A percentile compares a stretch with the other conserved stretches of the same genome.
phyloP scores from a whole-genome alignment of 768 basidiomycete species.

The Hygrocybe coccinea region DNA sequence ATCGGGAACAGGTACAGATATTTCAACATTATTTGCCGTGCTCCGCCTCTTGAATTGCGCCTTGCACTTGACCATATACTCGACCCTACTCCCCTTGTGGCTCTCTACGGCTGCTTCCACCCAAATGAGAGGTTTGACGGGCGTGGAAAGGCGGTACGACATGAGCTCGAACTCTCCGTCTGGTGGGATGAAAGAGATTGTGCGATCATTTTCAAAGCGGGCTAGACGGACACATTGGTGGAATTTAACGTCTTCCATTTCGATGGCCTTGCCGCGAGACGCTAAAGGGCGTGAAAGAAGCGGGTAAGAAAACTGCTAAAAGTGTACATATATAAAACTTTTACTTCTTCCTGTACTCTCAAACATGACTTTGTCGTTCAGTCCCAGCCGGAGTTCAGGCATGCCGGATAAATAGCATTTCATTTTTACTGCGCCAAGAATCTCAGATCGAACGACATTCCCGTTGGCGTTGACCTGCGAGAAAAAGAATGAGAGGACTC shows the following conservation, averaged over 20 bases:
- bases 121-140: constrained; percentile 96
- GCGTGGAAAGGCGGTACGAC: constrained; percentile 94
- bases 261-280: constrained; percentile 93
- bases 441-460: constrained; percentile 95
- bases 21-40: constrained; percentile 97
- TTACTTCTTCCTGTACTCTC: constrained; percentile 92
- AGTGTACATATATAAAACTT: not conserved
- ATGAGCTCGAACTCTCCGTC: constrained; percentile 99
- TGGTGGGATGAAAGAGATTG: constrained; percentile 97
- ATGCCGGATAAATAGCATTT: constrained; percentile 99
- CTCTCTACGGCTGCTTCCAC: constrained; percentile 96
- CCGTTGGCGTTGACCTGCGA: constrained; percentile 92
- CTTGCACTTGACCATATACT: constrained; percentile 93
- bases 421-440: constrained; percentile 99
- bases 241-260: constrained; percentile 99
- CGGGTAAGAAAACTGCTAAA: not conserved
- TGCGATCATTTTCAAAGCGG: constrained; percentile 97
- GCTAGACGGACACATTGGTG: constrained; percentile 98
- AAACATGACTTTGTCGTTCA: constrained; percentile 99
- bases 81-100: constrained; percentile 87
- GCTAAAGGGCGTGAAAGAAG: constrained; percentile 39
- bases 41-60: constrained; percentile 97
- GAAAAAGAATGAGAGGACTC: not conserved
- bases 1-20: constrained; percentile 98
- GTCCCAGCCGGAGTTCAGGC: constrained; percentile 91